Conservation (phyloP, 1,284 basidiomycete species). For the Microbotryum silenes-acaulis region DNA sequence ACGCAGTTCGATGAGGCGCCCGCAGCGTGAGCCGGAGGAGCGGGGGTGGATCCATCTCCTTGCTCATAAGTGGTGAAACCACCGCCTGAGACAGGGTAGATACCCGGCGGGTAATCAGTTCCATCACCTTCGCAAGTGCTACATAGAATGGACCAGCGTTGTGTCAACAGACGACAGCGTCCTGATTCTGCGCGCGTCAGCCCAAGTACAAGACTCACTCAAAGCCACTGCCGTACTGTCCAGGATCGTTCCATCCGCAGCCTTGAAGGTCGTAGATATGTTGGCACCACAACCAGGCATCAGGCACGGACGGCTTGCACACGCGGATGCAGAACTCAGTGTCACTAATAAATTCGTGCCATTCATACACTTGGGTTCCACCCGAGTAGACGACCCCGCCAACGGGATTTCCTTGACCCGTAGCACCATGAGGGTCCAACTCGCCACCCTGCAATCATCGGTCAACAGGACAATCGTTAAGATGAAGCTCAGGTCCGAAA, state of each 20-base stretch:
- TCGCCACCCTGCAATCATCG: slow-evolving; percentile 40
- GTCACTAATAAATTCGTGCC: slow-evolving; percentile 13
- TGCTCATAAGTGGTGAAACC: slow-evolving; percentile 15
- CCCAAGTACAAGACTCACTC: slow-evolving; percentile 37
- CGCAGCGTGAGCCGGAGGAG: slow-evolving; percentile 10
- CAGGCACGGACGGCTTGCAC: slow-evolving; percentile 6
- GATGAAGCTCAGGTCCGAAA: no score
- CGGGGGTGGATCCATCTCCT: slow-evolving; percentile 7
- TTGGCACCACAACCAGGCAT: slow-evolving; percentile 25
- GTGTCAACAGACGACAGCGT: no score
- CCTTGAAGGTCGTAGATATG: slow-evolving; percentile 27
- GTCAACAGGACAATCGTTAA: slow-evolving; percentile 29
- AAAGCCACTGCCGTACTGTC: slow-evolving; percentile 23
- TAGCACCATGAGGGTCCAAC: slow-evolving; percentile 28
- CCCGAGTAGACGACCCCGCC: slow-evolving; percentile 1
- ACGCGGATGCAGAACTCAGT: slow-evolving; percentile 20
- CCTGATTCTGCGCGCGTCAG: slow-evolving; percentile 2
- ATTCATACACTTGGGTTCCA: no score
- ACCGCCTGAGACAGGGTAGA: slow-evolving; percentile 16
- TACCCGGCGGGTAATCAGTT: slow-evolving; percentile 15
- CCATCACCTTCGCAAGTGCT: slow-evolving; percentile 17
- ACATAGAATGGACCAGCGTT: neutral
- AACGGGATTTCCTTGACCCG: slow-evolving; percentile 20
- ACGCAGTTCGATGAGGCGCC: slow-evolving; percentile 61
- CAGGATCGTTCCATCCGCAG: slow-evolving; percentile 34